Evolutionary conservation across 202 grass and related monocot genomes (phyloP).

Genomic region (Bolboschoenoplectus hybrid): DNA sequence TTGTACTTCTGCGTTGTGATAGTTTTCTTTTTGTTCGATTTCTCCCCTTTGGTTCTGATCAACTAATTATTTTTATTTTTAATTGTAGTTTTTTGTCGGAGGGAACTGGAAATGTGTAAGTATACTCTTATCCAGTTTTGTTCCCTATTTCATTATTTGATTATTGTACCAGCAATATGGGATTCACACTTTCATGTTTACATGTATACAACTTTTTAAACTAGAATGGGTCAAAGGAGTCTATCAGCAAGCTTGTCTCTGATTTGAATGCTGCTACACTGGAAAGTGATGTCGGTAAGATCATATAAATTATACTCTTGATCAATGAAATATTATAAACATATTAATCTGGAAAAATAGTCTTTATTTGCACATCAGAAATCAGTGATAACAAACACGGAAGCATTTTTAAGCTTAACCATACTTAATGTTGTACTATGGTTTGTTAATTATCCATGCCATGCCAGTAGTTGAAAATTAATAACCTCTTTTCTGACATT

Average conservation of each 20-base stretch:
- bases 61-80: not conserved
- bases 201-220: constrained; percentile 35
- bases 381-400: not conserved
- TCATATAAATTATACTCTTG: constrained; percentile 30
- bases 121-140: constrained; percentile 32
- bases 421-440: not conserved
- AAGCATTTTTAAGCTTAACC: not conserved
- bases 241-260: constrained; percentile 88
- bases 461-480: not conserved
- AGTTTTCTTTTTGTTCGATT: not conserved
- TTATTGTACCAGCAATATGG: not conserved
- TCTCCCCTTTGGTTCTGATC: not conserved
- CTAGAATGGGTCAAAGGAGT: constrained; percentile 94
- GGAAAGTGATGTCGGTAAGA: constrained; percentile 94
- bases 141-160: constrained; percentile 18
- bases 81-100: constrained; percentile 93
- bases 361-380: constrained; percentile 21
- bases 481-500: not conserved
- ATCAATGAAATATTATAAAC: constrained; percentile 7
- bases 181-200: not conserved
- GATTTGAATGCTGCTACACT: constrained; percentile 87
- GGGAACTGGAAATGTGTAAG: constrained; percentile 99
- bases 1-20: not conserved
- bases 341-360: not conserved
- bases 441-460: not conserved